phyloP scores from a whole-genome alignment of 2,329 filamentous ascomycete genomes.

The Colletotrichum viniferum region DNA sequence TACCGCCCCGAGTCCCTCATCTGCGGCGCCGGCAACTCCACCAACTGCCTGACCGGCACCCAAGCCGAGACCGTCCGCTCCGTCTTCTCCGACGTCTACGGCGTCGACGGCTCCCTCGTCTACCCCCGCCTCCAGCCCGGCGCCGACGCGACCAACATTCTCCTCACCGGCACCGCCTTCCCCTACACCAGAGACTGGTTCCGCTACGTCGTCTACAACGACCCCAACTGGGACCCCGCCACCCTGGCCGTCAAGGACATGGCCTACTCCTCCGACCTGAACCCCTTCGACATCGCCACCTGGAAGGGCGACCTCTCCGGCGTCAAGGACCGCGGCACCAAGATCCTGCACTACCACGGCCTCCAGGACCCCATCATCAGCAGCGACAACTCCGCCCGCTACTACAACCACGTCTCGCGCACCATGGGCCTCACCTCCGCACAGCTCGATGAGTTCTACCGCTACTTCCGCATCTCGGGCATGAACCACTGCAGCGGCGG shows the following conservation, averaged over 20 bases:
- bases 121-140: slow-evolving; percentile 53
- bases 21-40: slow-evolving; percentile 30
- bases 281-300: slow-evolving; percentile 44
- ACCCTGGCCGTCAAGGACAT: slow-evolving; percentile 42
- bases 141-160: slow-evolving; percentile 48
- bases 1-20: slow-evolving; percentile 44
- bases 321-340: slow-evolving; percentile 44
- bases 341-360: slow-evolving; percentile 53
- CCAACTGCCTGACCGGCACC: background rate
- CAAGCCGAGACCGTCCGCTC: slow-evolving; percentile 41
- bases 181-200: slow-evolving; percentile 35
- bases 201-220: slow-evolving; percentile 44
- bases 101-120: slow-evolving; percentile 37
- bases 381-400: slow-evolving; percentile 48
- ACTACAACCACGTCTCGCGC: slow-evolving; percentile 51
- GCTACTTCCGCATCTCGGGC: slow-evolving; percentile 36
- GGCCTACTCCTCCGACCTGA: slow-evolving; percentile 28
- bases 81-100: slow-evolving; percentile 34
- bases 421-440: slow-evolving; percentile 42
- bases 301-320: slow-evolving; percentile 42
- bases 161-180: slow-evolving; percentile 37
- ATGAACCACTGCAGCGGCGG: slow-evolving; percentile 36
- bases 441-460: slow-evolving; percentile 39
- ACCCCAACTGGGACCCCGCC: slow-evolving; percentile 39
- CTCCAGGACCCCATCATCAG: slow-evolving; percentile 45